Conservation (phyloP, 2,329 filamentous ascomycete species). For the Penicillium decumbens region DNA sequence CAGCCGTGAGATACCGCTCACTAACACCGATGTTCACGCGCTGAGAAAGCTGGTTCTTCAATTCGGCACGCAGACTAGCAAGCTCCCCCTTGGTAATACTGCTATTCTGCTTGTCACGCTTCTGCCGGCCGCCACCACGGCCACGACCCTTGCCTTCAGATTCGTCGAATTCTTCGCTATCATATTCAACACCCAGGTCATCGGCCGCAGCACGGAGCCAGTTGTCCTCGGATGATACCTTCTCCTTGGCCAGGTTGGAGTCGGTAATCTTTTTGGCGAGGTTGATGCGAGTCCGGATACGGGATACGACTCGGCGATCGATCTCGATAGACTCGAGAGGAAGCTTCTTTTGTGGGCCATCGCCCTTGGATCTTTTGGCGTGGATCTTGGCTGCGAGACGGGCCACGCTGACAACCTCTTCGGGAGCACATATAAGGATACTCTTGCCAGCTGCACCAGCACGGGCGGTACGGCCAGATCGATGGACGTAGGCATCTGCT, state of each 20-base stretch:
- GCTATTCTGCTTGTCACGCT: slow-evolving; percentile 67
- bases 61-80: slow-evolving; percentile 62
- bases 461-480: slow-evolving; percentile 88
- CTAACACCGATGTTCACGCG: slow-evolving; percentile 84
- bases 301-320: slow-evolving; percentile 70
- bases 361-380: slow-evolving; percentile 52
- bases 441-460: slow-evolving; percentile 72
- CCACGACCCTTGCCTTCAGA: slow-evolving; percentile 64
- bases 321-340: slow-evolving; percentile 70
- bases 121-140: slow-evolving; percentile 67
- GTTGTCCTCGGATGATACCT: slow-evolving; percentile 74
- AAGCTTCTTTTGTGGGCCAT: slow-evolving; percentile 51
- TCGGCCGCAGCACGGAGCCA: slow-evolving; percentile 82
- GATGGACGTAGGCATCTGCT: slow-evolving; percentile 91
- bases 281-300: slow-evolving; percentile 70
- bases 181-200: slow-evolving; percentile 89
- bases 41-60: slow-evolving; percentile 65
- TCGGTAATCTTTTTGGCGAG: slow-evolving; percentile 88
- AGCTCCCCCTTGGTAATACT: slow-evolving; percentile 69
- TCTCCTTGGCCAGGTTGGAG: slow-evolving; percentile 77
- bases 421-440: slow-evolving; percentile 82
- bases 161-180: slow-evolving; percentile 76
- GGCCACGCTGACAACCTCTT: slow-evolving; percentile 80
- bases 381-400: slow-evolving; percentile 86
- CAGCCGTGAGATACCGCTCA: slow-evolving; percentile 77